These are phyloP conservation scores for Podila clonocystis DNA, from an alignment of 192 early-diverging fungal species.

Conservation along the genomic window DNA sequence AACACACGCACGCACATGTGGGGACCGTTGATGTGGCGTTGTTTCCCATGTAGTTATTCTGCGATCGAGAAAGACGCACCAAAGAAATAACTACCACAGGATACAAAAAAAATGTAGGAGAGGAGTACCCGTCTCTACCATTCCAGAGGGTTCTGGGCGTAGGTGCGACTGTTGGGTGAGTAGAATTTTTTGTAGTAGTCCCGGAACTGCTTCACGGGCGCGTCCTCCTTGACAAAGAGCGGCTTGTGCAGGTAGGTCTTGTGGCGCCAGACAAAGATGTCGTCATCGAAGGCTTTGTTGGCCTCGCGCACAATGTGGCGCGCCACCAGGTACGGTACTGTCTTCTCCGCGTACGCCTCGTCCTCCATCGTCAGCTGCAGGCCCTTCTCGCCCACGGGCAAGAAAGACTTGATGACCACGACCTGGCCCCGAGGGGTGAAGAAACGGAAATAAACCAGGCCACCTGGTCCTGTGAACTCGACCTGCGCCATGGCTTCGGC, in stretches of 20 bases:
- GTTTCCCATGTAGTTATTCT: too few relatives aligned
- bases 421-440: conserved; percentile 43
- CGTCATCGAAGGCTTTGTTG: conserved; percentile 50
- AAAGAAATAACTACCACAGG: too few relatives aligned
- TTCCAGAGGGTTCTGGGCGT: conserved; percentile 38
- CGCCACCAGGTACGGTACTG: conserved; percentile 32
- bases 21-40: too few relatives aligned
- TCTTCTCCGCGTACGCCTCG: conserved; percentile 43
- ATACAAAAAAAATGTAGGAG: background rate
- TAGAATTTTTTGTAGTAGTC: conserved; percentile 52
- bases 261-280: conserved; percentile 53
- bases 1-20: too few relatives aligned
- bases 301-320: conserved; percentile 39
- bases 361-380: conserved; percentile 48
- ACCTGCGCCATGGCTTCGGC: conserved; percentile 42
- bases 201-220: conserved; percentile 48
- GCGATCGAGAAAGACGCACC: too few relatives aligned
- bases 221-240: conserved; percentile 43
- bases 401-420: conserved; percentile 34
- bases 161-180: conserved; percentile 50
- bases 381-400: conserved; percentile 45
- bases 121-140: conserved; percentile 15
- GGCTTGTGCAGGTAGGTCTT: conserved; percentile 39
- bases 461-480: conserved; percentile 45
- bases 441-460: conserved; percentile 49